A percentile compares a stretch with the other conserved stretches of the same genome.
Evolutionary conservation across 202 grass and related monocot genomes (phyloP).

Genomic region (Digitaria exilis): DNA sequence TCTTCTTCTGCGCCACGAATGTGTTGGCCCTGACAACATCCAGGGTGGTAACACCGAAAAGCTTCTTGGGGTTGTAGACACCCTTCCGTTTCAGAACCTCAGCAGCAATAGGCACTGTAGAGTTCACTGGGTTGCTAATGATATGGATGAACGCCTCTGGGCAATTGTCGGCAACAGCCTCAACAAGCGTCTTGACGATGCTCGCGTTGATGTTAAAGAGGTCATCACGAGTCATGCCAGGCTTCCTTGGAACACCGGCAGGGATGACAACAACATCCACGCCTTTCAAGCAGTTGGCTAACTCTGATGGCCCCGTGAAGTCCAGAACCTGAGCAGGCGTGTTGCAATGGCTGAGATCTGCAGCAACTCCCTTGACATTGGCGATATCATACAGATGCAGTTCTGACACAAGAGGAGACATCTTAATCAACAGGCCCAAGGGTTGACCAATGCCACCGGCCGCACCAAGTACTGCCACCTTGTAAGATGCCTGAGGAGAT

Average conservation of each 20-base stretch:
- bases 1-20: conserved; percentile 87
- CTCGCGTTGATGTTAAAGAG: conserved; percentile 86
- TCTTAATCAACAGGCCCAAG: conserved; percentile 78
- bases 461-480: conserved; percentile 87
- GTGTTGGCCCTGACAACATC: conserved; percentile 89
- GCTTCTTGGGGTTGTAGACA: conserved; percentile 82
- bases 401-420: conserved; percentile 81
- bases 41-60: conserved; percentile 84
- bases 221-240: conserved; percentile 92
- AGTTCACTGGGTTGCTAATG: conserved; percentile 95
- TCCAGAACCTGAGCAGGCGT: conserved; percentile 70
- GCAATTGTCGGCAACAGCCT: conserved; percentile 91
- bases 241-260: conserved; percentile 85
- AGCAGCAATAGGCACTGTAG: conserved; percentile 82
- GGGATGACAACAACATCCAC: conserved; percentile 90
- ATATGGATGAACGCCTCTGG: conserved; percentile 87
- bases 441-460: conserved; percentile 93
- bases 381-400: conserved; percentile 93
- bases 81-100: conserved; percentile 90
- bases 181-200: conserved; percentile 85
- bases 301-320: conserved; percentile 67
- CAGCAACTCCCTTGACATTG: conserved; percentile 92
- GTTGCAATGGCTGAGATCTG: conserved; percentile 94
- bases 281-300: conserved; percentile 76
- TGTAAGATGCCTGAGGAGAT: conserved; percentile 61